Evolutionary conservation across 176 grass and related monocot species (phyloP).

Genomic region (Avena sativa): DNA sequence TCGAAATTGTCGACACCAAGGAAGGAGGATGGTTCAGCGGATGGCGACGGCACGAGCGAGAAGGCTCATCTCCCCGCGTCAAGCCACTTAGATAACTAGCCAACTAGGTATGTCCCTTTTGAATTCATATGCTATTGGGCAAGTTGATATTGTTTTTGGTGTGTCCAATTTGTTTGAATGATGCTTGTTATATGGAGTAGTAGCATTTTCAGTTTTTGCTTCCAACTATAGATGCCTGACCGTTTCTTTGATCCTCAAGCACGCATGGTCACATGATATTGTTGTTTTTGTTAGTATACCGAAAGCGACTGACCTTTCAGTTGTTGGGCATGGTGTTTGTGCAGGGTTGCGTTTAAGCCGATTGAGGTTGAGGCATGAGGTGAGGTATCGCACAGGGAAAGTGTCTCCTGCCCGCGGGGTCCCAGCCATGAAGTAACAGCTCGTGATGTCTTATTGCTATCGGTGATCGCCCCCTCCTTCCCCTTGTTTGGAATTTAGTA

Average conservation of each 20-base stretch:
- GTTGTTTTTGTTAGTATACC: slow-evolving; percentile 30
- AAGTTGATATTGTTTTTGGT: not conserved
- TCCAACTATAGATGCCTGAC: too few relatives aligned
- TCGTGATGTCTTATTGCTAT: slow-evolving; percentile 18
- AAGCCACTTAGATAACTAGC: slow-evolving; percentile 53
- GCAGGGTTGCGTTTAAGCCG: slow-evolving; percentile 39
- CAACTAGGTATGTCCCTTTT: not conserved
- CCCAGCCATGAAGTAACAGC: slow-evolving; percentile 50
- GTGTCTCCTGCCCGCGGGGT: slow-evolving; percentile 11
- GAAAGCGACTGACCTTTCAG: slow-evolving; percentile 43
- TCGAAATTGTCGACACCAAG: slow-evolving; percentile 56
- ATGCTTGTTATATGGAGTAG: not conserved
- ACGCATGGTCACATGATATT: slow-evolving; percentile 41
- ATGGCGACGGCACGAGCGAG: slow-evolving; percentile 51
- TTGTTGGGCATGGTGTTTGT: slow-evolving; percentile 42
- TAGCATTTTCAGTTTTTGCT: not conserved
- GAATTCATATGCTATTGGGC: not conserved
- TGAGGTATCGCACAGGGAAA: slow-evolving; percentile 18
- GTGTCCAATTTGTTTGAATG: not conserved
- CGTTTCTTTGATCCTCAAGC: slow-evolving; percentile 2
- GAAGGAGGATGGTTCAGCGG: slow-evolving; percentile 46
- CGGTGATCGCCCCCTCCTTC: slow-evolving; percentile 5
- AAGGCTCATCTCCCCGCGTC: slow-evolving; percentile 14
- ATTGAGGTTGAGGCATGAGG: slow-evolving; percentile 37
- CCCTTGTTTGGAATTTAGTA: slow-evolving; percentile 37